These are phyloP conservation scores for Nicotiana otophora DNA, from an alignment of 257 asterid species.

Conservation along the genomic window DNA sequence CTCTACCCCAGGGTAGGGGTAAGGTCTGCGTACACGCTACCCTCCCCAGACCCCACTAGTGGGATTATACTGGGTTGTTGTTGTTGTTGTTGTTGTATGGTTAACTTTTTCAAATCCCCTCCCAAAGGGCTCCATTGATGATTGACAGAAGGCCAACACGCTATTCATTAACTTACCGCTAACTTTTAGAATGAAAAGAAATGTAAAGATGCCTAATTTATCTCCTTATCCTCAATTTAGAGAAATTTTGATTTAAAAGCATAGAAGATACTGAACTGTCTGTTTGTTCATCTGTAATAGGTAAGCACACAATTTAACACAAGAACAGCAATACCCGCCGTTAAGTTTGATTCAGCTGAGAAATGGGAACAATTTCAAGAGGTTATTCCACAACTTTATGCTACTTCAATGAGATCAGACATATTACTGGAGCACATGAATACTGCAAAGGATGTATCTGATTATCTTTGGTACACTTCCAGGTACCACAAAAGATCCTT, in stretches of 20 bases:
- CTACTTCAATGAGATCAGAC: conserved; percentile 36
- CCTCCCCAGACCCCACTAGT: no score
- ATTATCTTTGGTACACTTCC: conserved; percentile 78
- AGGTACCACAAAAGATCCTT: conserved; percentile 32
- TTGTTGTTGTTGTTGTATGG: no score
- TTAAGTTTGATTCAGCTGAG: conserved; percentile 39
- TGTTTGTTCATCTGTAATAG: conserved; percentile 23
- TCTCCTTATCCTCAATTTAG: neutral
- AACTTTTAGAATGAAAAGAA: neutral
- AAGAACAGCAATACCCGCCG: conserved; percentile 38
- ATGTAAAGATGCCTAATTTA: neutral
- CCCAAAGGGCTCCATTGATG: neutral
- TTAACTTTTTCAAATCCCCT: neutral
- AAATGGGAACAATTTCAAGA: conserved; percentile 60
- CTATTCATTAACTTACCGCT: neutral
- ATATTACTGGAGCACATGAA: conserved; percentile 68
- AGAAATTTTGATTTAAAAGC: neutral
- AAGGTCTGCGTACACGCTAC: no score
- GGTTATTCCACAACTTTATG: conserved; percentile 37
- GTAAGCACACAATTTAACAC: conserved; percentile 36
- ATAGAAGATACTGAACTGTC: neutral
- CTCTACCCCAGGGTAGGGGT: no score
- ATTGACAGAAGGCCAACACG: neutral
- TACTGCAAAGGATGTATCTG: conserved; percentile 75
- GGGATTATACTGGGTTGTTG: no score